Conservation (phyloP, 2,329 filamentous ascomycete genomes). For the Pleurostoma richardsiae region DNA sequence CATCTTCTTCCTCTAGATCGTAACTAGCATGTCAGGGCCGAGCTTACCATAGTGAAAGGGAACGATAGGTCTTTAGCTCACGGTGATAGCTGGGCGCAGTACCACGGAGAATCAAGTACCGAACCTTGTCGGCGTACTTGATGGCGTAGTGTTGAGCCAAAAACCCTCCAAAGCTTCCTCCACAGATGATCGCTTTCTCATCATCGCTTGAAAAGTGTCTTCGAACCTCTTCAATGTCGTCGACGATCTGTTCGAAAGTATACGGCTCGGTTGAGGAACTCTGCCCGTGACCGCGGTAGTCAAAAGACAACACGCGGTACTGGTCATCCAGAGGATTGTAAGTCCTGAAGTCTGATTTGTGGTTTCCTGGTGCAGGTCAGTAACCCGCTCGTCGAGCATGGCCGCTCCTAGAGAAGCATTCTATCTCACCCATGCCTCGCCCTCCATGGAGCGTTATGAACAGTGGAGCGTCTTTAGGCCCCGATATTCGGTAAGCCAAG, state of each 20-base stretch:
- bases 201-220: conserved; percentile 18
- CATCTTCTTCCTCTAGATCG: conserved; percentile 24
- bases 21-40: background rate
- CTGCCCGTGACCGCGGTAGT: conserved; percentile 28
- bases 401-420: background rate
- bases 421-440: conserved; percentile 22
- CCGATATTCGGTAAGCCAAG: conserved; percentile 23
- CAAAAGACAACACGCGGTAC: conserved; percentile 27
- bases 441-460: conserved; percentile 31
- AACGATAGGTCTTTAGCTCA: conserved; percentile 9
- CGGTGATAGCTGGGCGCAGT: conserved; percentile 30
- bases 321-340: conserved; percentile 20
- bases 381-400: background rate
- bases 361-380: conserved; percentile 18
- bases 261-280: conserved; percentile 27
- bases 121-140: conserved; percentile 22
- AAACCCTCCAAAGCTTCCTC: conserved; percentile 33
- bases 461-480: conserved; percentile 21
- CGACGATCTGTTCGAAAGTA: conserved; percentile 28
- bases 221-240: conserved; percentile 27
- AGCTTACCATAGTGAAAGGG: background rate
- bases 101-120: conserved; percentile 26
- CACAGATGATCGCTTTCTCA: conserved; percentile 23
- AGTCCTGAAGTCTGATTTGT: conserved; percentile 24
- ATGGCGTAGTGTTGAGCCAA: conserved; percentile 32